Evolutionary conservation across 805 yeast species (phyloP), one percentile per base, ranked within the genome.

Genomic region (Lipomyces chichibuensis): DNA sequence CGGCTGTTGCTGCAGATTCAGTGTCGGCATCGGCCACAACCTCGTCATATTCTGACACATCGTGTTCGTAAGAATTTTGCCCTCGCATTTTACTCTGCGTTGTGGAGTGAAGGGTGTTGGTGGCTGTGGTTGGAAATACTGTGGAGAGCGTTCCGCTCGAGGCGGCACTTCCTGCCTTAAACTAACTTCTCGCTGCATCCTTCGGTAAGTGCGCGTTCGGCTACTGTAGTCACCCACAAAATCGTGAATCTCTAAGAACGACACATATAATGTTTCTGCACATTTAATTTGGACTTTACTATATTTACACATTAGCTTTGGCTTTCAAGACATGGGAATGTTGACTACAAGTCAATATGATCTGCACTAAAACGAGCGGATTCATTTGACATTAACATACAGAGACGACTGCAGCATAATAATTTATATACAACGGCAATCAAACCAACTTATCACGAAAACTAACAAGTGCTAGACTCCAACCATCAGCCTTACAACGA

Each of bases 1-100:
- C 25, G 23, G 25, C 53, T 17, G 53, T 29, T 6, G 52, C 20
- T 4, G 55, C 33, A 52, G 55, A 43, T 17, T 43, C 49, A 43
- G 49, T 43, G 49, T 43, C 56, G 17, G 32, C 56, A 9, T 29
- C 33, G 56, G n/a, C 20, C 9, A 32, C 56, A 53, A 14, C 29
- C 32, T 53, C 29, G 33, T 57, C 52, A 57, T n/a, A 11, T 17
- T 37, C 60, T 14, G 25, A 43, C 37, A 8, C 60, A 14, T 57
- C 60, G 52, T 20, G 52, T 17, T 17, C 39, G 14, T 55, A 25
- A 43, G 33, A 35, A 14, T 20, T 25, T 49, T 11, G 33, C 25
- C 13, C 20, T 14, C 23, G 25, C 49, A 57, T 57, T 43, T 17
- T 43, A 4, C 23, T n/a, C 9, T 6, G 23, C 23, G 23, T 5